Evolutionary conservation across 805 yeast species (phyloP).

Genomic region (Nakazawaea pomicola): DNA sequence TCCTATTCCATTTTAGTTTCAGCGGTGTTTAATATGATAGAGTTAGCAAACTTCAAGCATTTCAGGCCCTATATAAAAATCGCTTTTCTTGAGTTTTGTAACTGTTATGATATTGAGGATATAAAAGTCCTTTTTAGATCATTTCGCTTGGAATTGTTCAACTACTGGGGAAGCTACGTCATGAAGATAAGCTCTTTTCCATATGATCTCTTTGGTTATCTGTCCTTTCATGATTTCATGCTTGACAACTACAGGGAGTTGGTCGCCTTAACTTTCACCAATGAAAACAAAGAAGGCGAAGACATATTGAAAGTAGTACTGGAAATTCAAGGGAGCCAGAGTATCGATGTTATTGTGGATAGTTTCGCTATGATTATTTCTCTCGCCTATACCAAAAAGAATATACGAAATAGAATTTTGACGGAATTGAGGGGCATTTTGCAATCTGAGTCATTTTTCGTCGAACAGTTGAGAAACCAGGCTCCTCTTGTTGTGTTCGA

Average conservation of each 20-base stretch:
- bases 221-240: slow-evolving; percentile 25
- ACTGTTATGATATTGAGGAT: slow-evolving; percentile 12
- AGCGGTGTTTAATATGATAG: slow-evolving; percentile 36
- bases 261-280: slow-evolving; percentile 29
- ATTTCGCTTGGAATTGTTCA: slow-evolving; percentile 32
- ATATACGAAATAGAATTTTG: slow-evolving; percentile 30
- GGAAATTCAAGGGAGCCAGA: slow-evolving; percentile 1
- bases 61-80: slow-evolving; percentile 26
- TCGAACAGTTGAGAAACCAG: slow-evolving; percentile 15
- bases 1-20: slow-evolving; percentile 29
- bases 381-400: slow-evolving; percentile 35
- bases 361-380: slow-evolving; percentile 37
- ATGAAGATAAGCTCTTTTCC: slow-evolving; percentile 34
- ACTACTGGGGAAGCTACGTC: slow-evolving; percentile 37
- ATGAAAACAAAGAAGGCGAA: not conserved
- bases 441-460: slow-evolving; percentile 11
- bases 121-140: slow-evolving; percentile 24
- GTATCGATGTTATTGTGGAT: slow-evolving; percentile 23
- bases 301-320: slow-evolving; percentile 16
- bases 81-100: slow-evolving; percentile 24
- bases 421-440: slow-evolving; percentile 15
- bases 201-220: slow-evolving; percentile 32
- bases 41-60: slow-evolving; percentile 29
- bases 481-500: slow-evolving; percentile 29
- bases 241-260: slow-evolving; percentile 30